phyloP scores from a whole-genome alignment of 2,329 filamentous ascomycete genomes.

The Neopestalotiopsis sp. region DNA sequence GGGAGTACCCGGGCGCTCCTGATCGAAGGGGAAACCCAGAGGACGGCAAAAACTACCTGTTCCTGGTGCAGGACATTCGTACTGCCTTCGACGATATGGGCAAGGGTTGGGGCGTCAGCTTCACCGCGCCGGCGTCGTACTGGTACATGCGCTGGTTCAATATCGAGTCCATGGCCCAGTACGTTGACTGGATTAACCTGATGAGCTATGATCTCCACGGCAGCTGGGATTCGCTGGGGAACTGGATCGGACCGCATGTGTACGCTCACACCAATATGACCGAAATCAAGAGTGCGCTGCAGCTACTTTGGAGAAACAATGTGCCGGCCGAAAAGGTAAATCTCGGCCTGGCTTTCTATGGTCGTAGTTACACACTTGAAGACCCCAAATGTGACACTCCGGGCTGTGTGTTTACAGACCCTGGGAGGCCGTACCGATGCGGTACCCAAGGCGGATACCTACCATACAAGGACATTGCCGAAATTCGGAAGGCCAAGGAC shows the following conservation, averaged over 20 bases:
- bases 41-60: conserved; percentile 28
- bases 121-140: conserved; percentile 23
- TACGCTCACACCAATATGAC: conserved; percentile 49
- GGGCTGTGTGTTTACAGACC: conserved; percentile 27
- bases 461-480: no score
- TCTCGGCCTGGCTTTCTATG: conserved; percentile 50
- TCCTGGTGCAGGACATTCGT: conserved; percentile 25
- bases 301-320: conserved; percentile 50
- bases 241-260: conserved; percentile 36
- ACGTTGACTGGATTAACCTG: conserved; percentile 18
- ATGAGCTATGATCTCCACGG: conserved; percentile 50
- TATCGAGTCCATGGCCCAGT: conserved; percentile 19
- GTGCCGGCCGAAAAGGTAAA: conserved; percentile 44
- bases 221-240: conserved; percentile 37
- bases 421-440: no score
- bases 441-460: no score
- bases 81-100: conserved; percentile 18
- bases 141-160: conserved; percentile 37
- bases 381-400: conserved; percentile 25
- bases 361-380: conserved; percentile 28
- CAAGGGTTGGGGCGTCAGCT: conserved; percentile 15
- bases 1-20: conserved; percentile 17
- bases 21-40: conserved; percentile 28
- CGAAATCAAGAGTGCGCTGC: conserved; percentile 44
- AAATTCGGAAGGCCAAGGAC: no score